Base-by-base conservation (phyloP, 1,284 basidiomycete species). In the Chalciporus piperatoides region DNA sequence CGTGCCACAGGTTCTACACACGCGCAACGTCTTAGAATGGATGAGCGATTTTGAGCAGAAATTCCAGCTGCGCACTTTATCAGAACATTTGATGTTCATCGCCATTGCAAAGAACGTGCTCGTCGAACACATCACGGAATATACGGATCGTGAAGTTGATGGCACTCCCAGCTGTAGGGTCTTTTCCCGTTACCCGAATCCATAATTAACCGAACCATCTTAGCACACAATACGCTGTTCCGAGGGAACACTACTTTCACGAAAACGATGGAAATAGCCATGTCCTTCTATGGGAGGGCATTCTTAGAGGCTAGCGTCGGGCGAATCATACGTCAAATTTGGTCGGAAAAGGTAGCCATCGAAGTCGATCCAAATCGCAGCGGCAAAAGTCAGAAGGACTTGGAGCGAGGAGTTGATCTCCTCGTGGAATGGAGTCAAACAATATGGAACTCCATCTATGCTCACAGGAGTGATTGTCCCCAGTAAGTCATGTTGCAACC, bases 241-340 rank as follows among this genome's bases (percentile, higher is more conserved):
- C 82, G 90, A 45, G 89, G 88, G 24, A 92, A 91, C 63, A 89
- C 84, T 6, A 80, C 79, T 33, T 74, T 92, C 48, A 92, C 90
- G 19, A 92, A 90, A 65, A 82, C 83, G 9, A 80, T 91, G 68
- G 90, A 92, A 61, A 66, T 81, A 5, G 82, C 81, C 56, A 90
- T 92, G 81, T 71, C 74, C 19, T 82, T 81, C 71, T 86, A 89
- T 58, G 90, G 90, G 11, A 80, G 73, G 59, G 70, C 74, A 0
- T 92, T 90, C 61, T 73, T 92, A 19, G 90, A 92, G 62, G 80
- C 80, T 19, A 88, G 86, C 58, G 76, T 92, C 37, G 90, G 89
- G 10, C 65, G 68, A 24, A 74, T 80, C 30, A 74, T 92, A 33
- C 81, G 87, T 41, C 76, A 78, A 41, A 71, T 92, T 37, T 86